Percentiles rank a stretch among this genome's conserved stretches.
Conservation (phyloP, 2,329 filamentous ascomycete species). For the Aspergillus tamarii region DNA sequence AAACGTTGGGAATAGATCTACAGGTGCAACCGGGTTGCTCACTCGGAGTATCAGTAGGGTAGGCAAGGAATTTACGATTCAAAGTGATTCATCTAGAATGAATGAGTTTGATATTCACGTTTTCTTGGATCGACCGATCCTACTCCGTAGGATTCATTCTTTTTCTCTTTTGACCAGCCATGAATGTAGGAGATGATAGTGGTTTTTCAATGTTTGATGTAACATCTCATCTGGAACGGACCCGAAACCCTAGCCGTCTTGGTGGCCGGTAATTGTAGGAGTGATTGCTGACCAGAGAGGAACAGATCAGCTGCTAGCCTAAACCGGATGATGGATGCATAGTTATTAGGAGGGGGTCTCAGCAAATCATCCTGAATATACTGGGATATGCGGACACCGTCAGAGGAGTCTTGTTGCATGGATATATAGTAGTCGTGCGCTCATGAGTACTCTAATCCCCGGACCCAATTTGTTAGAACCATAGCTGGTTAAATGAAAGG, state of each 20-base stretch:
- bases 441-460: not conserved
- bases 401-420: not conserved
- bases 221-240: not conserved
- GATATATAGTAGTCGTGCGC: not conserved
- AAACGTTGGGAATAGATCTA: conserved; percentile 4
- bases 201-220: not conserved
- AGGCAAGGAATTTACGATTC: not conserved
- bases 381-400: not conserved
- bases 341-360: not conserved
- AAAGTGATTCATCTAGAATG: not conserved
- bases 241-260: not conserved
- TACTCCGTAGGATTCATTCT: not conserved
- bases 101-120: not conserved
- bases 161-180: not conserved
- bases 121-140: not conserved
- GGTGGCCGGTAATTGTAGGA: not conserved
- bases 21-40: not conserved
- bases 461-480: not conserved
- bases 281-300: not conserved
- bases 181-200: not conserved
- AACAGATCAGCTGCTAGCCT: not conserved
- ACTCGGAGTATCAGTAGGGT: not conserved
- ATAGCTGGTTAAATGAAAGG: not conserved
- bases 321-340: conserved; percentile 4
- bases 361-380: not conserved